A percentile compares a stretch with the other conserved stretches of the same genome.
Evolutionary conservation across 192 early-diverging fungal species (phyloP).

Genomic region (Coemansia sp.): DNA sequence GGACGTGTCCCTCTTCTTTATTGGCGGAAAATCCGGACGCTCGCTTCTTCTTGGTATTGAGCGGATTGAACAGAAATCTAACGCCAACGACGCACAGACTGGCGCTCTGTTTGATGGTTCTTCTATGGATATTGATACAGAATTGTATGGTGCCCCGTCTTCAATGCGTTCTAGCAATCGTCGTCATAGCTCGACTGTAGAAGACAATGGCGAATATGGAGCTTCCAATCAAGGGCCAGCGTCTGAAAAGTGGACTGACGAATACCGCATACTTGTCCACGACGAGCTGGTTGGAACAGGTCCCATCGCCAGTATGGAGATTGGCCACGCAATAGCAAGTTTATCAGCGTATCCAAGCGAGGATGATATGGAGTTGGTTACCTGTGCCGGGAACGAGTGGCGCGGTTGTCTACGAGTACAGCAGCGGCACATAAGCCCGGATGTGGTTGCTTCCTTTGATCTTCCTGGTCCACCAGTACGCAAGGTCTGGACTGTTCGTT

Average conservation of each 20-base stretch:
- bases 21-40: conserved; percentile 38
- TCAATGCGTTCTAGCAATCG: conserved; percentile 10
- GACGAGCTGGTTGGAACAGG: conserved; percentile 80
- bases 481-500: conserved; percentile 44
- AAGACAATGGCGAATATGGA: not conserved
- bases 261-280: conserved; percentile 66
- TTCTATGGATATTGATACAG: conserved; percentile 28
- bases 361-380: conserved; percentile 59
- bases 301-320: conserved; percentile 71
- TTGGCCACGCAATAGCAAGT: conserved; percentile 57
- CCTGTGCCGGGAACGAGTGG: conserved; percentile 60
- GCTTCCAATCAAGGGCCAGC: conserved; percentile 15
- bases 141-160: conserved; percentile 31
- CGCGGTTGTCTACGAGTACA: conserved; percentile 63
- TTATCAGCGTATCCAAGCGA: not conserved
- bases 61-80: not conserved
- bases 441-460: conserved; percentile 60
- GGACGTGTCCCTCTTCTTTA: conserved; percentile 33
- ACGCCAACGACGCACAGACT: not conserved
- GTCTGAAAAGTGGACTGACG: conserved; percentile 27
- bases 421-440: conserved; percentile 63
- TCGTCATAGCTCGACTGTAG: not conserved
- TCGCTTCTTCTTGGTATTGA: conserved; percentile 41
- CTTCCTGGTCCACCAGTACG: conserved; percentile 49
- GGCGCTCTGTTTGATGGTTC: not conserved